phyloP scores from a whole-genome alignment of 1,284 basidiomycete genomes.

The Boletus semigastroideus region DNA sequence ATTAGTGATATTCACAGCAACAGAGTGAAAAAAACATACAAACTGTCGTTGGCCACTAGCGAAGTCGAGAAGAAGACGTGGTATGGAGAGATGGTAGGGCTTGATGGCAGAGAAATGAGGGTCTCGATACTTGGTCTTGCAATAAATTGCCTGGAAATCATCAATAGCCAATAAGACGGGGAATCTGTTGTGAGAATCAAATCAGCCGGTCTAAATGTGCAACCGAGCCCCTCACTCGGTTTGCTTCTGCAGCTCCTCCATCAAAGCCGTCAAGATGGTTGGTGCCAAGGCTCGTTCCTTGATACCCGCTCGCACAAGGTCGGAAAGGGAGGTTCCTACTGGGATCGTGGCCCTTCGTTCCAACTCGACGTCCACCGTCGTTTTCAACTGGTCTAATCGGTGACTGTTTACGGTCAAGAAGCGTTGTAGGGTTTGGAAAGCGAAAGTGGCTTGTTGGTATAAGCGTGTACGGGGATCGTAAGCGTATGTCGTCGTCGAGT shows the following conservation, averaged over 20 bases:
- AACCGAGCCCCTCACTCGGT: conserved; percentile 47
- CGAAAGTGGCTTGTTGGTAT: conserved; percentile 75
- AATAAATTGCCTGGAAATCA: conserved; percentile 83
- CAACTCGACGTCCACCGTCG: conserved; percentile 42
- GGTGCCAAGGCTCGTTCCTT: conserved; percentile 60
- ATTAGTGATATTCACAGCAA: background rate
- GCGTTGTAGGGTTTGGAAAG: conserved; percentile 60
- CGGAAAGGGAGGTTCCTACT: conserved; percentile 50
- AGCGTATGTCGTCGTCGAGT: conserved; percentile 73
- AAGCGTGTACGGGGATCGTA: conserved; percentile 78
- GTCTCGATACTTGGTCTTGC: conserved; percentile 72
- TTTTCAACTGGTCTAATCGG: conserved; percentile 41
- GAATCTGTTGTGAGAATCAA: conserved; percentile 36
- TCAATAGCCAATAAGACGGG: conserved; percentile 88
- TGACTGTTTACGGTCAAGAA: conserved; percentile 54
- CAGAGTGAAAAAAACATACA: conserved; percentile 42
- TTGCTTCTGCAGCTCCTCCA: conserved; percentile 70
- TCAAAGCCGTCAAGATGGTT: conserved; percentile 60
- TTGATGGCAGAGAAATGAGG: conserved; percentile 74
- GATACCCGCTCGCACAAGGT: conserved; percentile 60
- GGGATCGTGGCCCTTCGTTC: conserved; percentile 48
- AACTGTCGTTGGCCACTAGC: conserved; percentile 68
- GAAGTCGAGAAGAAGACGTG: conserved; percentile 77
- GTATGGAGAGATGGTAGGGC: conserved; percentile 80
- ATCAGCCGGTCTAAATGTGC: background rate